Evolutionary conservation across 2,329 filamentous ascomycete species (phyloP), one percentile per base, ranked within the genome.

Genomic region (Fusarium torreyae): DNA sequence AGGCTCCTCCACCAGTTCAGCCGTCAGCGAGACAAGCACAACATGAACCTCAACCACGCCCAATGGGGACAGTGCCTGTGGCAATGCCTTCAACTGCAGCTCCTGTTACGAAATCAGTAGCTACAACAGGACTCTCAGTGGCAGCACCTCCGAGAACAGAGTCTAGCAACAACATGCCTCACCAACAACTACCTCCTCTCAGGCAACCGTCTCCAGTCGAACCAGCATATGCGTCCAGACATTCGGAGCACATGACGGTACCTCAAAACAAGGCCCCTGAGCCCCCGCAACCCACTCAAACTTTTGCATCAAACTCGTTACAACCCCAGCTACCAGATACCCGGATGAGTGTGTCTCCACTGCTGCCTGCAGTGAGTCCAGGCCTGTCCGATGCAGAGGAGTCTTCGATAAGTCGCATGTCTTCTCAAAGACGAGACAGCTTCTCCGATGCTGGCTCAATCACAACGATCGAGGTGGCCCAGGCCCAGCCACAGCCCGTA

Each of bases 371-470:
- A 26, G 59, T 49, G 6, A 74, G 66, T 17, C 72, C 72, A 28
- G 54, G 63, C 3, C 54, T 63, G 5, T 62, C 59, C 10, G 71
- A 74, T 17, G 10, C 48, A 14, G 57, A 48, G 2, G 51, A 48
- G n/a, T 51, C 72, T 22, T 54, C 72, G 7, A 44, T 70, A 22
- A 63, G 68, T 18, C 62, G 52, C 26, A 57, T 63, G 18, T 61
- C 69, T 20, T 69, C 71, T 24, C 54, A 63, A 2, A 62, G 54
- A 33, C 65, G 65, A 38, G 71, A 72, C 6, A 75, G 64, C 20
- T 51, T 75, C 33, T 75, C 73, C 9, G 73, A 75, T 11, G 59
- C 72, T 7, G 73, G 57, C 3, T 75, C 73, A 11, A 69, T 74
- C 40, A 72, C 66, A 6, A 74, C 72, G 0, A 71, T 75, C 8